Conservation (phyloP, 495 filamentous ascomycete species). For the Neurospora sp. region DNA sequence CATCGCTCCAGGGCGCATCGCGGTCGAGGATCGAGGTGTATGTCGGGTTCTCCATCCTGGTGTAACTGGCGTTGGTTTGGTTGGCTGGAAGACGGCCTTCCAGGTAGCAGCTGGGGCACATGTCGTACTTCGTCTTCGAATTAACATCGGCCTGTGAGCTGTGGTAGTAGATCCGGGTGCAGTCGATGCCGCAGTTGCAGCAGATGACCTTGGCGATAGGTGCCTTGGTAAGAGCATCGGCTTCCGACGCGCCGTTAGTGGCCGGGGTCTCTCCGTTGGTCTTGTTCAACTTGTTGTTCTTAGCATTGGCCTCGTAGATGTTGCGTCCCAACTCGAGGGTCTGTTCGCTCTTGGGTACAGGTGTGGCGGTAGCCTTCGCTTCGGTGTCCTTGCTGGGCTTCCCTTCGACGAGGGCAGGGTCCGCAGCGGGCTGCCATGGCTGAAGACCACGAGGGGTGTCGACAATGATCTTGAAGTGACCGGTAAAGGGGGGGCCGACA, state of each 20-base stretch:
- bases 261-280: conserved; percentile 63
- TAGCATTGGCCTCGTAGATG: conserved; percentile 87
- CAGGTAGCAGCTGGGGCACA: conserved; percentile 83
- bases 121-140: conserved; percentile 61
- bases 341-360: conserved; percentile 64
- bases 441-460: conserved; percentile 94
- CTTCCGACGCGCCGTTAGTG: conserved; percentile 45
- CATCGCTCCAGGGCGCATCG: conserved; percentile 81
- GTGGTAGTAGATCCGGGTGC: conserved; percentile 85
- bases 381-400: conserved; percentile 71
- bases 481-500: conserved; percentile 92
- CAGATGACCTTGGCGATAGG: conserved; percentile 55
- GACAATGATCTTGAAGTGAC: conserved; percentile 86
- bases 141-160: conserved; percentile 50
- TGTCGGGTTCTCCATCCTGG: conserved; percentile 75
- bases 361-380: conserved; percentile 50
- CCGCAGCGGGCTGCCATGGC: conserved; percentile 81
- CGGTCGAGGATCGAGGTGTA: conserved; percentile 67
- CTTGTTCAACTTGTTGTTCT: conserved; percentile 61
- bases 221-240: conserved; percentile 49
- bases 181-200: conserved; percentile 85
- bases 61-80: conserved; percentile 63
- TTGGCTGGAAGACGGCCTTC: conserved; percentile 69
- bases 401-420: conserved; percentile 52
- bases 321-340: conserved; percentile 89